These are phyloP conservation scores for Trametes elegans DNA, from an alignment of 768 basidiomycete species.

Conservation along the genomic window DNA sequence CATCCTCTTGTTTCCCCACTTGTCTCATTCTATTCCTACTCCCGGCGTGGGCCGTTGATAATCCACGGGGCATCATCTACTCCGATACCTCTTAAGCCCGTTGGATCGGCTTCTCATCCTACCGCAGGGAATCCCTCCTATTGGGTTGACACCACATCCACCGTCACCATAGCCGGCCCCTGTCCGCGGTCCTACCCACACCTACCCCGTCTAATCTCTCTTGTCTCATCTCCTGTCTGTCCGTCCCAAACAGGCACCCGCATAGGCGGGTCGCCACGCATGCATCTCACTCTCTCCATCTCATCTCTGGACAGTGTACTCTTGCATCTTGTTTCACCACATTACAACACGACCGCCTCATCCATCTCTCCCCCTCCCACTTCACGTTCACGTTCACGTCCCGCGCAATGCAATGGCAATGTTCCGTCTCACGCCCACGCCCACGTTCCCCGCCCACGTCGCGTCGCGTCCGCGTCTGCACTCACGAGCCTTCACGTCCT, in stretches of 20 bases:
- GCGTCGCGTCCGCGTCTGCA: neutral
- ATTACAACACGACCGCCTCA: neutral
- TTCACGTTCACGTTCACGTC: conserved; percentile 5
- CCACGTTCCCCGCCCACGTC: neutral
- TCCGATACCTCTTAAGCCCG: neutral
- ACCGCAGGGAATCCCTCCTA: neutral
- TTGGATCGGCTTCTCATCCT: neutral
- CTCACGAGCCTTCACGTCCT: neutral
- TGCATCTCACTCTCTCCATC: conserved; percentile 15
- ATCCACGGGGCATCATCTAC: neutral
- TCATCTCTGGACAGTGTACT: conserved; percentile 17
- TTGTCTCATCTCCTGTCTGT: neutral
- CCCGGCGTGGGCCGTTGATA: conserved; percentile 12
- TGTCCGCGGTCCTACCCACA: neutral
- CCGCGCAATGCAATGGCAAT: conserved; percentile 2
- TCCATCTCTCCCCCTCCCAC: neutral
- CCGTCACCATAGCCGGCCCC: neutral
- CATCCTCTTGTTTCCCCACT: conserved; percentile 7
- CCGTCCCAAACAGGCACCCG: conserved; percentile 5
- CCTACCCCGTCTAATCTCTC: neutral
- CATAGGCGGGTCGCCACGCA: conserved; percentile 17
- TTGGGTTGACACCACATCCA: neutral
- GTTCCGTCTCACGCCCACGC: conserved; percentile 9
- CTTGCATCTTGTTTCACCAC: conserved; percentile 18
- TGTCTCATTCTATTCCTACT: neutral